Evolutionary conservation across 768 basidiomycete genomes (phyloP).

Genomic region (Mycena epipterygia): DNA sequence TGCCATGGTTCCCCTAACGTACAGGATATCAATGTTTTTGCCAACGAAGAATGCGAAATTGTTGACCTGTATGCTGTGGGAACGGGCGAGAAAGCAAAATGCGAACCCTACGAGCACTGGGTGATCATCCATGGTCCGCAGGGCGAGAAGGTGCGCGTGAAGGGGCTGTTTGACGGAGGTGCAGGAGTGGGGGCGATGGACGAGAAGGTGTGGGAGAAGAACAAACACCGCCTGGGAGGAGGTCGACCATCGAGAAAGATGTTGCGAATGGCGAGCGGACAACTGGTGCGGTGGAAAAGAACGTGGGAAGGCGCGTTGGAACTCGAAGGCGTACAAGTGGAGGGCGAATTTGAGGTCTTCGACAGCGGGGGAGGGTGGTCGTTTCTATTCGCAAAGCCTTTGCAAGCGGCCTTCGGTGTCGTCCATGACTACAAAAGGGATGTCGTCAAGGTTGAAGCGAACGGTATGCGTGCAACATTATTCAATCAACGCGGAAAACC

Average conservation of each 20-base stretch:
- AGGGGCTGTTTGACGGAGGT: conserved; percentile 45
- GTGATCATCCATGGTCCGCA: conserved; percentile 24
- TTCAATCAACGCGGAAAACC: not conserved
- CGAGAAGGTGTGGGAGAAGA: conserved; percentile 17
- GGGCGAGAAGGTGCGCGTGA: conserved; percentile 11
- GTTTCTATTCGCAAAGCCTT: conserved; percentile 33
- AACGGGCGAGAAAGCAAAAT: not conserved
- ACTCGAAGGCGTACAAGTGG: conserved; percentile 8
- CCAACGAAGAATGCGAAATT: conserved; percentile 7
- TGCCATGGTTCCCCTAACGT: conserved; percentile 11
- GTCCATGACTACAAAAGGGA: conserved; percentile 28
- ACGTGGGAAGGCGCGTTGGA: conserved; percentile 37
- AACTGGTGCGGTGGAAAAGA: conserved; percentile 33
- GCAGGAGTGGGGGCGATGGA: conserved; percentile 47
- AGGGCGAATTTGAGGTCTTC: conserved; percentile 38
- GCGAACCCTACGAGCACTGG: conserved; percentile 5
- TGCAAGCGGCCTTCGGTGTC: conserved; percentile 18
- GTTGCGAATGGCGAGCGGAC: conserved; percentile 50
- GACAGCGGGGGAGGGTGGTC: conserved; percentile 33
- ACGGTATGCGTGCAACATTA: not conserved
- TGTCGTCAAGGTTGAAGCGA: not conserved
- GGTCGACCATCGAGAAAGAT: conserved; percentile 28
- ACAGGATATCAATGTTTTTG: not conserved
- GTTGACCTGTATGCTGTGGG: conserved; percentile 14
- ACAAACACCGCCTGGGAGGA: conserved; percentile 23